A percentile compares a stretch with the other conserved stretches of the same genome.
Evolutionary conservation across 2,329 filamentous ascomycete genomes (phyloP).

Genomic region (Ophiobolus disseminans): DNA sequence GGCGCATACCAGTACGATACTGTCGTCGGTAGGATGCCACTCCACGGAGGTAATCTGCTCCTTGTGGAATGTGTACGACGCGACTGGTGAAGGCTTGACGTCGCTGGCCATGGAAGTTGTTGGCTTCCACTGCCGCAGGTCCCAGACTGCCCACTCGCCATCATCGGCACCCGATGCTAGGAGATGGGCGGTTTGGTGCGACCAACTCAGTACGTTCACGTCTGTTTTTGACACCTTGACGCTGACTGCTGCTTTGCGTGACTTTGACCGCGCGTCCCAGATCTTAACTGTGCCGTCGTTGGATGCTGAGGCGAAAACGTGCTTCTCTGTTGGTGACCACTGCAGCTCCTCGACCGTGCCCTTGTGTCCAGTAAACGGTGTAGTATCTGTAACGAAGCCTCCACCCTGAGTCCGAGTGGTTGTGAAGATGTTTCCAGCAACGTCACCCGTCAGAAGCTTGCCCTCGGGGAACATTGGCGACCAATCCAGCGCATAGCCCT

Average conservation of each 20-base stretch:
- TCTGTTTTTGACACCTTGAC: slow-evolving; percentile 84
- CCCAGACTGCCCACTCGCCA: slow-evolving; percentile 95
- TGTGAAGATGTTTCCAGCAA: slow-evolving; percentile 85
- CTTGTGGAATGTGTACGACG: slow-evolving; percentile 92
- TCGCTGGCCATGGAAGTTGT: slow-evolving; percentile 55
- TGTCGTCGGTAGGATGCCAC: slow-evolving; percentile 98
- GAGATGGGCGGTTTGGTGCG: slow-evolving; percentile 82
- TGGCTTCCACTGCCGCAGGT: slow-evolving; percentile 92
- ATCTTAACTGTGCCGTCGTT: slow-evolving; percentile 94
- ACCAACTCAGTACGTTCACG: slow-evolving; percentile 98
- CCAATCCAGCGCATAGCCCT: slow-evolving; percentile 98
- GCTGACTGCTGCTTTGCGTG: slow-evolving; percentile 83
- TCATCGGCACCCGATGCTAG: slow-evolving; percentile 93
- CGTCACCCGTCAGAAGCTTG: slow-evolving; percentile 90
- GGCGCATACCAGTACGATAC: slow-evolving; percentile 88
- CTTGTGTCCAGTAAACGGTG: slow-evolving; percentile 82
- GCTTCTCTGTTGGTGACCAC: slow-evolving; percentile 92
- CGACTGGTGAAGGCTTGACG: slow-evolving; percentile 77
- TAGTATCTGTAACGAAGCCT: slow-evolving; percentile 85
- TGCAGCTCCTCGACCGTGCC: slow-evolving; percentile 92
- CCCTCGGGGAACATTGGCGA: slow-evolving; percentile 80
- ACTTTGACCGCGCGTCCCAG: slow-evolving; percentile 94
- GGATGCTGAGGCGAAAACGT: slow-evolving; percentile 92
- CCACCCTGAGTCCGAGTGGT: slow-evolving; percentile 88
- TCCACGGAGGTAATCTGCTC: slow-evolving; percentile 95